Evolutionary conservation across 139 green algal species (phyloP).

Genomic region (Asterochloris erici): DNA sequence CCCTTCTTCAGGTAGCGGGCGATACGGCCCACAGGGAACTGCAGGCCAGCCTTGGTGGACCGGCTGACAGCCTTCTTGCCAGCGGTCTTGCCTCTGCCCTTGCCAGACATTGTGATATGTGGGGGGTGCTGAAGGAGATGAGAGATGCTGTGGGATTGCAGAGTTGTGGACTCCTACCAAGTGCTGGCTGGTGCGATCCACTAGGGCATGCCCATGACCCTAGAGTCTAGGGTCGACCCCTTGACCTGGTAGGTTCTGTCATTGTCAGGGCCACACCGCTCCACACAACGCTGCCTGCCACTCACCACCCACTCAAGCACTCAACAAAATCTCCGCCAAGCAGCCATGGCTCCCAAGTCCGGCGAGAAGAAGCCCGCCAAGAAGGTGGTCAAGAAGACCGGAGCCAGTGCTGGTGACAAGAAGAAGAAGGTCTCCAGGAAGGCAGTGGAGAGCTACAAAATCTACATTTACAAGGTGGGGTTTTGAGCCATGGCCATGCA

Average conservation of each 20-base stretch:
- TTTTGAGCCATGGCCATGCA: neutral
- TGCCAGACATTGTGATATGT: slow-evolving; percentile 53
- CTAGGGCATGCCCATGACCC: too few relatives aligned
- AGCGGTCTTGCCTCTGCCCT: slow-evolving; percentile 63
- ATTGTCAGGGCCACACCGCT: too few relatives aligned
- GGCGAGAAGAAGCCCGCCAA: slow-evolving; percentile 30
- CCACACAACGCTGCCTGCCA: too few relatives aligned
- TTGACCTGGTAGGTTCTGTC: too few relatives aligned
- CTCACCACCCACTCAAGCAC: too few relatives aligned
- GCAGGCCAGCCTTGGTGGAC: slow-evolving; percentile 82
- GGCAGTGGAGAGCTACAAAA: slow-evolving; percentile 94
- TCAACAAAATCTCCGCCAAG: neutral
- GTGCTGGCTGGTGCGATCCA: too few relatives aligned
- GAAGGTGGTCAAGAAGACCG: slow-evolving; percentile 28
- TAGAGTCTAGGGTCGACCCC: too few relatives aligned
- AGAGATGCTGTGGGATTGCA: neutral
- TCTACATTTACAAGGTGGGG: slow-evolving; percentile 97
- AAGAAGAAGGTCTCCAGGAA: slow-evolving; percentile 46
- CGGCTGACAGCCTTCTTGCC: slow-evolving; percentile 78
- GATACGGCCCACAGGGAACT: slow-evolving; percentile 86
- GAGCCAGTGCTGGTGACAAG: neutral
- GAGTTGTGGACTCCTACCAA: too few relatives aligned
- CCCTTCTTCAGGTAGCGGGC: slow-evolving; percentile 44
- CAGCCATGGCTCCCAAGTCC: slow-evolving; percentile 29
- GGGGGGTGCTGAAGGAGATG: neutral